phyloP scores from a whole-genome alignment of 192 early-diverging fungal species.

The Backusella mclennaniae region DNA sequence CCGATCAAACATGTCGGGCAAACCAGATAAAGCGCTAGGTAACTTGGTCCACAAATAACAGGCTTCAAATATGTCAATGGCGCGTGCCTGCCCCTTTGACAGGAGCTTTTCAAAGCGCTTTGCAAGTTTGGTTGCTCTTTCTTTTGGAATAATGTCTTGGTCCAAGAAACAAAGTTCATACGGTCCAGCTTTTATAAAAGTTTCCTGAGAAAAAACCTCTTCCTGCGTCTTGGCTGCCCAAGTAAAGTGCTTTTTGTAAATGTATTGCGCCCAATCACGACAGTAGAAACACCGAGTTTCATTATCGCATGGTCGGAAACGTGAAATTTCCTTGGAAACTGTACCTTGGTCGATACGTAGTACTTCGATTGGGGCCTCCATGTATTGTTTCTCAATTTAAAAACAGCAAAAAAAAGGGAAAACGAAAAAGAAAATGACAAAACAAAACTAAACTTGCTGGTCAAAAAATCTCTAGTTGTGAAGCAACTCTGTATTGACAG shows the following conservation, averaged over 20 bases:
- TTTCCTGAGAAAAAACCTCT: constrained; percentile 10
- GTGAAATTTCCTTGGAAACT: constrained; percentile 65
- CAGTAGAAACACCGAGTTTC: constrained; percentile 73
- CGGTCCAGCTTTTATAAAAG: constrained; percentile 10
- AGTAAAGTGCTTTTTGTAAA: constrained; percentile 66
- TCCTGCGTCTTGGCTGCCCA: constrained; percentile 37
- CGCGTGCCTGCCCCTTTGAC: not conserved
- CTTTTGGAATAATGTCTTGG: constrained; percentile 5
- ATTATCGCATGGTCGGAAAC: constrained; percentile 72
- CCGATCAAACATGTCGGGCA: constrained; percentile 47
- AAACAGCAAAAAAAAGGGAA: not conserved
- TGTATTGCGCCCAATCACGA: constrained; percentile 77
- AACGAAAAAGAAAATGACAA: not conserved
- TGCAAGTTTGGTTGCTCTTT: constrained; percentile 20
- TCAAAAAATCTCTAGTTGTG: too few relatives aligned
- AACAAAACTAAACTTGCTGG: too few relatives aligned
- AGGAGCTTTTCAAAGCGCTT: constrained; percentile 22
- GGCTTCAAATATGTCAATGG: constrained; percentile 10
- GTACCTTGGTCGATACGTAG: constrained; percentile 63
- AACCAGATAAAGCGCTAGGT: constrained; percentile 42
- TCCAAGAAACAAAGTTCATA: constrained; percentile 15
- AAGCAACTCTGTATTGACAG: too few relatives aligned
- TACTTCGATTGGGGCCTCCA: constrained; percentile 30
- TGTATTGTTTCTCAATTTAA: not conserved
- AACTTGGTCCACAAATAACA: constrained; percentile 42